phyloP scores from a whole-genome alignment of 225 moss, liverwort and hornwort genomes.

The Climacium dendroides region DNA sequence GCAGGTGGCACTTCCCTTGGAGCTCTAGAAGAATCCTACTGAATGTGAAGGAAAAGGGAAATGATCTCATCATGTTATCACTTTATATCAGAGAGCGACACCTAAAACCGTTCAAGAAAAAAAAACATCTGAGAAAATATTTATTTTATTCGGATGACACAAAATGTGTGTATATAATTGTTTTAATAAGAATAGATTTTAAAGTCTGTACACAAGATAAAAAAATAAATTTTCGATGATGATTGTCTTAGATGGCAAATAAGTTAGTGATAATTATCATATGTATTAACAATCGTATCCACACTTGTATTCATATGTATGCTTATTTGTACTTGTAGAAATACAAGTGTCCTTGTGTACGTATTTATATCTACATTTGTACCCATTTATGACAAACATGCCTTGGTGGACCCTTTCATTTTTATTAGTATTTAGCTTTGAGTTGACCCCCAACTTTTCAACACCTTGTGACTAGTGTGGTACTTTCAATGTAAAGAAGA shows the following conservation, averaged over 20 bases:
- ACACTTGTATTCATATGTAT: background rate
- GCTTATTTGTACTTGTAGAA: fast-evolving
- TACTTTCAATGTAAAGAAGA: background rate
- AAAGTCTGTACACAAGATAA: background rate
- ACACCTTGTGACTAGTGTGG: fast-evolving
- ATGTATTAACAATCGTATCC: fast-evolving
- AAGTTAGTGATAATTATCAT: background rate
- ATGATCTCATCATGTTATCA: background rate
- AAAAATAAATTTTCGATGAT: background rate
- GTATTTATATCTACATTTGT: fast-evolving
- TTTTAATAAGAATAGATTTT: background rate
- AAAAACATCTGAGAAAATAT: background rate
- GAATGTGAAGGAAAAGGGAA: background rate
- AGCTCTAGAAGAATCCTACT: background rate
- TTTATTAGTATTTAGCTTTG: background rate
- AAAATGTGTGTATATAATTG: too few relatives aligned
- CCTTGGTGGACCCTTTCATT: fast-evolving
- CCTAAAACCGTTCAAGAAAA: background rate
- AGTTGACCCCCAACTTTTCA: fast-evolving
- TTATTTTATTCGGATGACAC: background rate
- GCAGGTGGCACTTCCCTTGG: background rate
- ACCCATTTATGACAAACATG: background rate
- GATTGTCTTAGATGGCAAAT: background rate
- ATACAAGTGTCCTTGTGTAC: fast-evolving
- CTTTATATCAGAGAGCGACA: background rate